Conservation (phyloP, 2,329 filamentous ascomycete species). For the Aspergillus sp. region DNA sequence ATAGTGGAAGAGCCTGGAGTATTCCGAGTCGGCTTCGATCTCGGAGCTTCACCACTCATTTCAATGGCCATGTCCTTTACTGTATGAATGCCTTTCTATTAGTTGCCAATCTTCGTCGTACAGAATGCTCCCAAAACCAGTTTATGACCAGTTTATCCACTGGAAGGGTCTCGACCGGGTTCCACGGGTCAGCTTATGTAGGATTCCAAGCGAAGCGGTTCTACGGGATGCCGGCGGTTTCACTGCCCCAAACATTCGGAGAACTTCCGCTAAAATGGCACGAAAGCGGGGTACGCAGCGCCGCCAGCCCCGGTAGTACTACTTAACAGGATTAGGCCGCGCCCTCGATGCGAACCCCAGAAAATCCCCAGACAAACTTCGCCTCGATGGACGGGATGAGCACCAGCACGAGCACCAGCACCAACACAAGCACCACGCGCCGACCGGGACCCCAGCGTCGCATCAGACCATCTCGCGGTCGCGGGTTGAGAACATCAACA, state of each 20-base stretch:
- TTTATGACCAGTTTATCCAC: neutral
- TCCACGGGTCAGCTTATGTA: neutral
- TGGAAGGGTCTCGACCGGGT: neutral
- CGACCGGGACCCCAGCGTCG: slow-evolving; percentile 8
- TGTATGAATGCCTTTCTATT: neutral
- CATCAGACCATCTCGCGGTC: slow-evolving; percentile 21
- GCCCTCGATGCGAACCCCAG: slow-evolving; percentile 5
- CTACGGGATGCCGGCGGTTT: neutral
- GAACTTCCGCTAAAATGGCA: neutral
- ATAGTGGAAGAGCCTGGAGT: neutral
- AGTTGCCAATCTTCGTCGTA: neutral
- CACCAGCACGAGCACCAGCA: neutral
- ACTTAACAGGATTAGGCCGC: neutral
- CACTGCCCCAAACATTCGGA: neutral
- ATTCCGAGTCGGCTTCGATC: neutral
- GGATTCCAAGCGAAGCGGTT: neutral
- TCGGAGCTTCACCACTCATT: neutral
- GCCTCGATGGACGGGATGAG: neutral
- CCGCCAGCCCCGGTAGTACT: neutral
- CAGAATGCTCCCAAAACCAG: neutral
- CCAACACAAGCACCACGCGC: slow-evolving; percentile 7
- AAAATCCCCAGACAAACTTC: neutral
- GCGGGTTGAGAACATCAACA: slow-evolving; percentile 23
- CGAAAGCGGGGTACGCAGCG: neutral
- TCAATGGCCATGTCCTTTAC: neutral